Base-by-base conservation (phyloP, 345 rosid species). In the Streptanthus diversifolius region DNA sequence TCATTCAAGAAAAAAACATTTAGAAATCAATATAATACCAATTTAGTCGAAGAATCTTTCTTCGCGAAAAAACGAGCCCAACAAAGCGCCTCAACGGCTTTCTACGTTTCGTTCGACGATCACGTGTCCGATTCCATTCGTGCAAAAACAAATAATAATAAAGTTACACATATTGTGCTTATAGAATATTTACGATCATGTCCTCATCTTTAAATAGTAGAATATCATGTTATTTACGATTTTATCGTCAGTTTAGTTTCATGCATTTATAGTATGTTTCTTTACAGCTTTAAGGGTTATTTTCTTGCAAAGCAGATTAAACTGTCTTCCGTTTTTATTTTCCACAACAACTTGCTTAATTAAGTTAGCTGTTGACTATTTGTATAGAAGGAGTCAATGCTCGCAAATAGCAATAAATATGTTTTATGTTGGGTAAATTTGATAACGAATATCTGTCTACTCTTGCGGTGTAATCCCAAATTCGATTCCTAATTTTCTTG, bases 351-450 rank as follows among this genome's bases (percentile, higher is more conserved):
- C 2, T 57, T 30, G 7, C 7, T 30, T 63, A 27, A 51, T 30
- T 63, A n/a, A 53, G 36, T 10, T 25, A 27, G 14, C 15, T 51
- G 24, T 24, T 24, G 30, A 49, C 55, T 49, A 21, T 11, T 49
- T 49, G 8, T 49, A 22, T 49, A 10, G 27, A 19, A 48, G 19
- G 18, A 64, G 69, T 64, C 19, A 64, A 49, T 65, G 58, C 22
- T 65, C 70, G 14, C 25, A 48, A 48, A 45, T 30, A 13, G 55
- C 68, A 63, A 18, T 44, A 33, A 49, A 65, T 65, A 7, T 47
- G 70, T 65, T 65, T 4, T 14, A 47, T 19, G 44, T 47, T 64
- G 29, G 10, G n/a, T 48, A 48, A 48, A 48, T 48, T 27, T 12
- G 27, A 47, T 47, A 47, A 47, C 53, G 21, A 47, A 47, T 44